Percentiles rank a stretch among this genome's conserved stretches.
Conservation (phyloP, 2,329 filamentous ascomycete genomes). For the Penicillium freii region DNA sequence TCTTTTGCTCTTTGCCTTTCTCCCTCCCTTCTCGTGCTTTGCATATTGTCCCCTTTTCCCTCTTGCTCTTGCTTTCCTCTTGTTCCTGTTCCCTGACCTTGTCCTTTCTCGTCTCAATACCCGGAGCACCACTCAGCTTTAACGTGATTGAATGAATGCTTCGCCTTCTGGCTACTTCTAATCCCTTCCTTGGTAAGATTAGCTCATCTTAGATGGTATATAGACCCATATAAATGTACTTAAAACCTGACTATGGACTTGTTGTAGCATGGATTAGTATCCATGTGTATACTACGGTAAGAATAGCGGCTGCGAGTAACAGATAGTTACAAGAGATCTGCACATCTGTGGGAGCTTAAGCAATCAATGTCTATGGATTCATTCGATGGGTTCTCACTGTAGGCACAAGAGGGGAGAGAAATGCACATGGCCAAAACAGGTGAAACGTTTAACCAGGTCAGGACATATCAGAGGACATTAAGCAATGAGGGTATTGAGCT, state of each 20-base stretch:
- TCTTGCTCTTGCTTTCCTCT: not conserved
- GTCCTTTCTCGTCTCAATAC: slow-evolving; percentile 7
- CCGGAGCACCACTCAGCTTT: slow-evolving; percentile 3
- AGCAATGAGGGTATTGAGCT: not conserved
- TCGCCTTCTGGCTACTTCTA: not conserved
- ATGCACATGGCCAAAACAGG: not conserved
- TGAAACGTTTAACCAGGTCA: not conserved
- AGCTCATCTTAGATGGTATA: not conserved
- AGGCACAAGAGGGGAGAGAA: not conserved
- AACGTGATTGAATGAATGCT: slow-evolving; percentile 2
- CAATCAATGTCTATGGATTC: not conserved
- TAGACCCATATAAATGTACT: not conserved
- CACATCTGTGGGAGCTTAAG: not conserved
- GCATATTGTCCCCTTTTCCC: not conserved
- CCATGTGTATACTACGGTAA: not conserved
- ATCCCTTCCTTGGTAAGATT: not conserved
- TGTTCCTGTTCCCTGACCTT: not conserved
- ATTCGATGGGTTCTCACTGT: not conserved
- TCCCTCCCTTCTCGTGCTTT: slow-evolving; percentile 1
- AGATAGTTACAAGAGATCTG: not conserved
- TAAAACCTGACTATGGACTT: not conserved
- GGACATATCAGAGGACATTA: not conserved
- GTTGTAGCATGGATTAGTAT: not conserved
- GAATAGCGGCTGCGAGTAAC: not conserved
- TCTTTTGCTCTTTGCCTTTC: not conserved